phyloP scores from a whole-genome alignment of 805 yeast species.

The Candida silvicultrix region DNA sequence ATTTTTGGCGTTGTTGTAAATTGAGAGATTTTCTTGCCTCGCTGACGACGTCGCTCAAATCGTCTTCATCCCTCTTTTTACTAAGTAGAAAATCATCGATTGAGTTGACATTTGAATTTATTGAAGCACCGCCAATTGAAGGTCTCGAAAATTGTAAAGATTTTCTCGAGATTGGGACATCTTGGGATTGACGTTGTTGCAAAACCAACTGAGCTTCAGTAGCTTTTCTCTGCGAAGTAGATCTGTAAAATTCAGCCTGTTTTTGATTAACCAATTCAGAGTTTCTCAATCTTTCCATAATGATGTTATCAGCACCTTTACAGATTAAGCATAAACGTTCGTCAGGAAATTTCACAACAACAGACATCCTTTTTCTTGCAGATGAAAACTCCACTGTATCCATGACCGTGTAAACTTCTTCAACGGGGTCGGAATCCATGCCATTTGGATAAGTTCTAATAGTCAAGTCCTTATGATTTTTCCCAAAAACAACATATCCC shows the following conservation, averaged over 20 bases:
- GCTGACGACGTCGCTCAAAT: constrained; percentile 44
- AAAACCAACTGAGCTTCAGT: constrained; percentile 74
- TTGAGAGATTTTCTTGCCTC: constrained; percentile 55
- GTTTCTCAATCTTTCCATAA: constrained; percentile 64
- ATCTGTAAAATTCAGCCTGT: constrained; percentile 53
- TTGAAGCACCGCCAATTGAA: constrained; percentile 21
- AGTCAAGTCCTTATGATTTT: constrained; percentile 51
- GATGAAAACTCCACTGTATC: constrained; percentile 85
- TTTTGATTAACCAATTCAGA: constrained; percentile 55
- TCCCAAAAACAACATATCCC: constrained; percentile 80
- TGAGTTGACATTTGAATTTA: constrained; percentile 26
- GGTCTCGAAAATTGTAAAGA: constrained; percentile 26
- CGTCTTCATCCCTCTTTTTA: constrained; percentile 40
- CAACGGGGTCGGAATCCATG: constrained; percentile 52
- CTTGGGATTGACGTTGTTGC: constrained; percentile 45
- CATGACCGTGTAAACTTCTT: constrained; percentile 67
- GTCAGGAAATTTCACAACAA: constrained; percentile 73
- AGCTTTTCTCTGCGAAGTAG: constrained; percentile 56
- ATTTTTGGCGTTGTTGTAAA: constrained; percentile 50
- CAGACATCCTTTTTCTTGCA: constrained; percentile 89
- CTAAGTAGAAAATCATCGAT: constrained; percentile 44
- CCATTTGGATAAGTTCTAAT: constrained; percentile 83
- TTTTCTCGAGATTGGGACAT: constrained; percentile 25
- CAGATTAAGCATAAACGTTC: constrained; percentile 70
- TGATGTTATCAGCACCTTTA: constrained; percentile 94